Evolutionary conservation across 495 filamentous ascomycete genomes (phyloP), one percentile per base, ranked within the genome.

Genomic region (Cladorrhinum samala): DNA sequence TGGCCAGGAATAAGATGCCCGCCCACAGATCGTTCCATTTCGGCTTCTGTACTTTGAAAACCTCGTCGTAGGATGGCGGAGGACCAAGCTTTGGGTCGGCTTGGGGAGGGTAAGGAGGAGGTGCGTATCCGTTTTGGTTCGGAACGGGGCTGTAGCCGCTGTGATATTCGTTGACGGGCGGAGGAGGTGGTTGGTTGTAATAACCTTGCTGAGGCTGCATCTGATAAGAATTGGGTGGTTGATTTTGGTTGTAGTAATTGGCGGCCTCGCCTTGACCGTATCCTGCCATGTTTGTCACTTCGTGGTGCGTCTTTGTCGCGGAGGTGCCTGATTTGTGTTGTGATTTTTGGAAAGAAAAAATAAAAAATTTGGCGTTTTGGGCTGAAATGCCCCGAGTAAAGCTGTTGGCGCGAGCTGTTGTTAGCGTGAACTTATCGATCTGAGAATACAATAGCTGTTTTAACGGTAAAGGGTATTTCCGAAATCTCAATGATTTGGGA

Each of bases 1-100:
- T 83, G 8, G 79, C 66, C 49, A 95, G 73, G 60, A 96, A 82
- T 82, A 95, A 69, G 44, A 94, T 70, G 16, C 84, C 88, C 3
- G 90, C 90, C 91, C 90, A 95, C 5, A 89, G 49, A 61, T 96
- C 91, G 60, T 96, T 87, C 66, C 77, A 95, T 62, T 93, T 94
- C 11, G 91, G 91, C 52, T 82, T 82, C 50, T 88, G 79, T 36
- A 96, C 62, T 66, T 81, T 83, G 71, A 96, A 96, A 1, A 80
- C 79, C 61, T 95, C 78, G 14, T 92, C 83, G 59, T 91, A 96
- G 14, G 72, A 77, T 11, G 74, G 73, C 61, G 88, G 77, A 47
- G 75, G 48, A 0, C 50, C 53, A 2, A 45, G 30, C 39, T 58
- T 54, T n/a, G 45, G 50, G 16, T 59, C 47, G 1, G 48, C 46